Percentiles rank a stretch among this genome's conserved stretches.
These are phyloP conservation scores for Cladosporium velox DNA, from an alignment of 2,329 filamentous ascomycete species.

Conservation along the genomic window DNA sequence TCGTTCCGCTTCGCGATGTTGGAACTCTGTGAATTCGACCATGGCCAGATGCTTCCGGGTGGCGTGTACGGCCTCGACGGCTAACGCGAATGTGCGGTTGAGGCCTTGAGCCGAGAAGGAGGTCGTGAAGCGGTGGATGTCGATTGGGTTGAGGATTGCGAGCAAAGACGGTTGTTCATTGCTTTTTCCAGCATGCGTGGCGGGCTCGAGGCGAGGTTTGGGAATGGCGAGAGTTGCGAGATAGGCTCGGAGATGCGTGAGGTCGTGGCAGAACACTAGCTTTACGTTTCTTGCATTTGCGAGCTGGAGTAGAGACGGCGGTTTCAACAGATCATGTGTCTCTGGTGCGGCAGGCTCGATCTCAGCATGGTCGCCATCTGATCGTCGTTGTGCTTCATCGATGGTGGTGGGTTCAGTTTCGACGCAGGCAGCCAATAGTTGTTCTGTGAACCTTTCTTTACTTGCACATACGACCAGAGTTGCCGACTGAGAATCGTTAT, in stretches of 20 bases:
- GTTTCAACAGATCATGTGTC: not conserved
- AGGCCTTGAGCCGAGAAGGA: conserved; percentile 77
- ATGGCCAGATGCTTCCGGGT: conserved; percentile 42
- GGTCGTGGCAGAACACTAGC: conserved; percentile 71
- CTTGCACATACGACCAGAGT: conserved; percentile 72
- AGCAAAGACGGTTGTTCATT: conserved; percentile 46
- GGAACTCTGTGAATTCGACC: conserved; percentile 41
- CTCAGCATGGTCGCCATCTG: not conserved
- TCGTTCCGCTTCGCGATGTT: not conserved
- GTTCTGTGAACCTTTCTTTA: conserved; percentile 63
- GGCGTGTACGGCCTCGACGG: conserved; percentile 61
- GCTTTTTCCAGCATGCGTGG: conserved; percentile 7
- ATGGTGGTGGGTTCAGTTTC: not conserved
- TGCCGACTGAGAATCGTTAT: conserved; percentile 57
- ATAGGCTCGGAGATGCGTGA: conserved; percentile 76
- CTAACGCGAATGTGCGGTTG: conserved; percentile 59
- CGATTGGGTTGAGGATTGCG: conserved; percentile 65
- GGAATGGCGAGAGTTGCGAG: conserved; percentile 48
- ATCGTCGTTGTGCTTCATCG: not conserved
- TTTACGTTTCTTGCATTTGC: conserved; percentile 68
- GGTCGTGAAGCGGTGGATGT: conserved; percentile 66
- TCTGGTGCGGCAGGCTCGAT: not conserved
- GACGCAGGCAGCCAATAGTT: conserved; percentile 45
- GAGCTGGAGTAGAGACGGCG: conserved; percentile 38
- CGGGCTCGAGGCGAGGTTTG: not conserved